A percentile compares a stretch with the other conserved stretches of the same genome.
phyloP scores from a whole-genome alignment of 106 monocot genomes.

The Apostasia ramifera region DNA sequence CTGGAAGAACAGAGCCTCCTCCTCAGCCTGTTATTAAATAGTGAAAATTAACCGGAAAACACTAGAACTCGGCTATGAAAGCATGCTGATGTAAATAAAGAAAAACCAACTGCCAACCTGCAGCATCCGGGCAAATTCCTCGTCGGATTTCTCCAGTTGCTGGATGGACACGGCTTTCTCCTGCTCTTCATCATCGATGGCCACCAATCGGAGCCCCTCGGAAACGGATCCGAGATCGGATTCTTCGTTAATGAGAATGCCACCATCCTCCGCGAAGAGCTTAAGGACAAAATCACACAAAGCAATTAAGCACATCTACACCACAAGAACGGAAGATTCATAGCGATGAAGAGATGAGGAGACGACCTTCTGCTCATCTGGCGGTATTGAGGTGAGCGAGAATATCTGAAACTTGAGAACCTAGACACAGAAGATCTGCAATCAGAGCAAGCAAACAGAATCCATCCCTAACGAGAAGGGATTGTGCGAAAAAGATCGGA shows the following conservation, averaged over 20 bases:
- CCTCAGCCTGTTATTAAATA: slow-evolving; percentile 55
- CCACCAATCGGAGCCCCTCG: slow-evolving; percentile 49
- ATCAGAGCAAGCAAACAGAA: background rate
- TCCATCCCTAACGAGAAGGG: background rate
- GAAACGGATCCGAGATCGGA: slow-evolving; percentile 58
- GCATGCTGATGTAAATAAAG: background rate
- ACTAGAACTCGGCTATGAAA: too few species aligned
- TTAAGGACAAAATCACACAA: background rate
- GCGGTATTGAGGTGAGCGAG: slow-evolving; percentile 75
- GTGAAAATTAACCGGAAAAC: background rate
- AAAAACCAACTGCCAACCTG: slow-evolving; percentile 31
- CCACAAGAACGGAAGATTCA: background rate
- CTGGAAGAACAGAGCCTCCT: slow-evolving; percentile 74
- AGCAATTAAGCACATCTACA: too few species aligned
- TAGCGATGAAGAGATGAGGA: background rate
- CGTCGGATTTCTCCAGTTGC: slow-evolving; percentile 41
- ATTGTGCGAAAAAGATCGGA: background rate
- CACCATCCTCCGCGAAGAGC: background rate
- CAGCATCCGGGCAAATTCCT: slow-evolving; percentile 72
- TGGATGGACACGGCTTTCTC: background rate
- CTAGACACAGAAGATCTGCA: slow-evolving; percentile 14
- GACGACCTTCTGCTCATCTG: slow-evolving; percentile 68
- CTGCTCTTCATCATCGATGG: slow-evolving; percentile 31
- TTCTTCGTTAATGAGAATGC: slow-evolving; percentile 26
- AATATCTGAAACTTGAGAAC: slow-evolving; percentile 82